Base-by-base conservation (phyloP, 2,329 filamentous ascomycete genomes). In the Ophiostoma sp. region DNA sequence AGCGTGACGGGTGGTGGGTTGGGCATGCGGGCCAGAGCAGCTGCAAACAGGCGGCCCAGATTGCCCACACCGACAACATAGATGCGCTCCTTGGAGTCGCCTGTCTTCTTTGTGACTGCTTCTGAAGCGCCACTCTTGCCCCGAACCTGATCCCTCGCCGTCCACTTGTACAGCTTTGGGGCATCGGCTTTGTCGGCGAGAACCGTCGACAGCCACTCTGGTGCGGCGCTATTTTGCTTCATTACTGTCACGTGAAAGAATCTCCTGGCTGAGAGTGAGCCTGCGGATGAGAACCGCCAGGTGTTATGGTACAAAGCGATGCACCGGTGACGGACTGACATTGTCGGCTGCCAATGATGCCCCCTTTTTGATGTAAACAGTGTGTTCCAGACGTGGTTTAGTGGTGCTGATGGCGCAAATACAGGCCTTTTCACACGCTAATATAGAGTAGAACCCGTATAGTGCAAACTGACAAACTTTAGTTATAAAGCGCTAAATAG, bases 1-100 rank as follows among this genome's bases (percentile, higher is more conserved):
- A 97, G 83, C 0, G 92, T 94, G 52, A 97, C 85, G 0, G 91
- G 91, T 4, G 92, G 92, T 2, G 85, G 84, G 27, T 86, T 79
- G 0, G 79, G 75, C 10, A 88, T 81, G 27, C 85, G 83, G 31
- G 87, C 85, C 13, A 97, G 81, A 31, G 87, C 87, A 76, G 90
- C 89, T 35, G 94, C 93, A 73, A 94, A 87, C 35, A 97, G 86
- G 62, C 87, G 87, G 17, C 93, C 94, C 15, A 97, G 83, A 76
- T 93, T 96, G 48, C 94, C 94, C 13, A 91, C 77, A 13, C 94
- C 94, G 3, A 97, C 81, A 67, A 97, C 84, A 76, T 95, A 88
- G 72, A 96, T 89, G 44, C 89, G 84, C n/a, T 77, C 77, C 1
- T 5, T 35, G 1, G 57, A 57, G 39, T 71, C 54, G 1, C 48